These are phyloP conservation scores for Rhytidiadelphus loreus DNA, from an alignment of 225 moss, liverwort and hornwort genomes.

Conservation along the genomic window DNA sequence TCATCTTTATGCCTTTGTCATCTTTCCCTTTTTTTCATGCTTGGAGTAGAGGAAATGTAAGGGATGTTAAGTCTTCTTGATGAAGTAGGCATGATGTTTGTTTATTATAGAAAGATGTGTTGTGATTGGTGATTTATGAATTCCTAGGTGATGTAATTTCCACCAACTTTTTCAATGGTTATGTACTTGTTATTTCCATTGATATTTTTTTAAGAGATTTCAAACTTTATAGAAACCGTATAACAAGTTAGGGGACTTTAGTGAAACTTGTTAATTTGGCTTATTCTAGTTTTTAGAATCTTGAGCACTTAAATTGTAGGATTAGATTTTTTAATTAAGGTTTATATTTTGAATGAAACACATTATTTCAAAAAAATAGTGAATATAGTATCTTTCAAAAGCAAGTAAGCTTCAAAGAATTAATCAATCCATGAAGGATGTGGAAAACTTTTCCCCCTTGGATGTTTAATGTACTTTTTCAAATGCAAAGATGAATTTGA, in stretches of 20 bases:
- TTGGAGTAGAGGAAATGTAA: neutral
- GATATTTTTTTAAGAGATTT: neutral
- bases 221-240: neutral
- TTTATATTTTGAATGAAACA: neutral
- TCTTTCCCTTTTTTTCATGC: neutral
- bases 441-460: neutral
- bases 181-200: neutral
- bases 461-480: fast-evolving
- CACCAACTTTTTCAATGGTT: neutral
- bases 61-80: neutral
- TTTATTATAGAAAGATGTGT: neutral
- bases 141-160: neutral
- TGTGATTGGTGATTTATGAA: neutral
- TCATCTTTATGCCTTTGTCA: neutral
- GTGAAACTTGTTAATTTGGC: neutral
- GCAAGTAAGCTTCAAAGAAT: neutral
- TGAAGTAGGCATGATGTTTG: neutral
- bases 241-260: neutral
- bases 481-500: neutral
- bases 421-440: neutral
- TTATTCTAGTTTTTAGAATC: neutral
- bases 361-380: neutral
- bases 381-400: neutral
- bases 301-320: neutral
- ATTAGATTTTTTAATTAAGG: neutral